These are phyloP conservation scores for Leccinum solheimii DNA, from an alignment of 1,284 basidiomycete species.

Conservation along the genomic window DNA sequence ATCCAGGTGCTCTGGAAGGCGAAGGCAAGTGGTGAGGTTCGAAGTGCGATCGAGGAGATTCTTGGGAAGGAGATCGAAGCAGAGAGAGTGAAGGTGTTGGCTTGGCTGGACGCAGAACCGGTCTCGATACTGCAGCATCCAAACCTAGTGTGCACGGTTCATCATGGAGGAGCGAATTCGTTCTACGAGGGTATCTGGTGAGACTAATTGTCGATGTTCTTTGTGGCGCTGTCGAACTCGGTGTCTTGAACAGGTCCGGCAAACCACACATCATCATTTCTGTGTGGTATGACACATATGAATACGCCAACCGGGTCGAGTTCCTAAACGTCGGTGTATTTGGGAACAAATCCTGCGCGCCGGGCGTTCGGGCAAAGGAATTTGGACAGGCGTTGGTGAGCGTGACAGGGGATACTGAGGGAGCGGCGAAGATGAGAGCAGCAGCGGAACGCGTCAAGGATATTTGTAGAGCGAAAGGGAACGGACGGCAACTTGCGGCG, in stretches of 20 bases:
- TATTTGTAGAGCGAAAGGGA: neutral
- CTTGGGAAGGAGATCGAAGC: neutral
- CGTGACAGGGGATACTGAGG: constrained; percentile 11
- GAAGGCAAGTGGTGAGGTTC: neutral
- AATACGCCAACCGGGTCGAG: constrained; percentile 13
- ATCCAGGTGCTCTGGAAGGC: constrained; percentile 14
- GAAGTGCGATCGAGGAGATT: neutral
- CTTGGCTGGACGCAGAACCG: constrained; percentile 16
- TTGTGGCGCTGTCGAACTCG: too few relatives aligned
- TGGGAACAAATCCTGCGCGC: constrained; percentile 7
- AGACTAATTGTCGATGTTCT: neutral
- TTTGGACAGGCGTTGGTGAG: constrained; percentile 8
- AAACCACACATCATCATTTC: constrained; percentile 12
- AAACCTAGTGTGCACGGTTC: constrained; percentile 13
- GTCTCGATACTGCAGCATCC: constrained; percentile 16
- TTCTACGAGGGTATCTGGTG: constrained; percentile 18
- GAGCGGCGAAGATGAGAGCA: constrained; percentile 2
- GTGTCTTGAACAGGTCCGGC: constrained; percentile 7
- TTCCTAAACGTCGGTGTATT: constrained; percentile 15
- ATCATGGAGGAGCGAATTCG: constrained; percentile 20
- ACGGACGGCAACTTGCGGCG: too few relatives aligned
- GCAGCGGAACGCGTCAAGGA: constrained; percentile 3
- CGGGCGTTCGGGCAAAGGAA: constrained; percentile 13
- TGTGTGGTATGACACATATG: constrained; percentile 19
- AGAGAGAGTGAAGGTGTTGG: neutral